These are phyloP conservation scores for Plasmodium reichenowi DNA, from an alignment of 169 alveolate genomes.

Conservation along the genomic window DNA sequence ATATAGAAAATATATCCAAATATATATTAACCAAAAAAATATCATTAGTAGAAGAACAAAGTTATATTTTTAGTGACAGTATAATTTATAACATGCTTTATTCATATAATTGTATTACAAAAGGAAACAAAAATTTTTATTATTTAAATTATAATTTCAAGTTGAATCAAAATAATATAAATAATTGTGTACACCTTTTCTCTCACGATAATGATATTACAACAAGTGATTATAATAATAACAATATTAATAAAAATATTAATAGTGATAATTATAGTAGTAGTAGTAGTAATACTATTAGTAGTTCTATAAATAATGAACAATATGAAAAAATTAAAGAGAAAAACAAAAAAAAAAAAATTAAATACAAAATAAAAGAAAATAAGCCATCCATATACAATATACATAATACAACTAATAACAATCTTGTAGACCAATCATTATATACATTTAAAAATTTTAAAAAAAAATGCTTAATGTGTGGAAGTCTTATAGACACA, in stretches of 20 bases:
- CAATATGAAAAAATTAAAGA: not conserved
- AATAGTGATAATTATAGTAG: not conserved
- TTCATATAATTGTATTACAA: constrained; percentile 41
- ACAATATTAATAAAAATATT: not conserved
- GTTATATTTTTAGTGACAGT: constrained; percentile 44
- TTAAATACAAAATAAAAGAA: not conserved
- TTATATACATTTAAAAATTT: not conserved
- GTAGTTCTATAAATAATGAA: not conserved
- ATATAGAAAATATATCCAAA: constrained; percentile 55
- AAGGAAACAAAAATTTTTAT: constrained; percentile 22
- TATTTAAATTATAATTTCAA: constrained; percentile 31
- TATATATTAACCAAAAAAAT: constrained; percentile 65
- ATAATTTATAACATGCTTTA: constrained; percentile 51
- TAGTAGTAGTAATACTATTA: not conserved
- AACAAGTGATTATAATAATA: not conserved
- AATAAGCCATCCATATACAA: not conserved
- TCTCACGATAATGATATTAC: constrained; percentile 21
- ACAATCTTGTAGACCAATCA: not conserved
- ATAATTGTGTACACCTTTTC: constrained; percentile 51
- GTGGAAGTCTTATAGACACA: constrained; percentile 28
- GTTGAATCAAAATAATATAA: constrained; percentile 32
- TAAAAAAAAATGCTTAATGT: constrained; percentile 41
- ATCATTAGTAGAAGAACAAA: constrained; percentile 63
- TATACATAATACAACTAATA: not conserved
- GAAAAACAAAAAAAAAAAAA: not conserved